Conservation (phyloP, 2,329 filamentous ascomycete genomes). For the Aspergillus bombycis region DNA sequence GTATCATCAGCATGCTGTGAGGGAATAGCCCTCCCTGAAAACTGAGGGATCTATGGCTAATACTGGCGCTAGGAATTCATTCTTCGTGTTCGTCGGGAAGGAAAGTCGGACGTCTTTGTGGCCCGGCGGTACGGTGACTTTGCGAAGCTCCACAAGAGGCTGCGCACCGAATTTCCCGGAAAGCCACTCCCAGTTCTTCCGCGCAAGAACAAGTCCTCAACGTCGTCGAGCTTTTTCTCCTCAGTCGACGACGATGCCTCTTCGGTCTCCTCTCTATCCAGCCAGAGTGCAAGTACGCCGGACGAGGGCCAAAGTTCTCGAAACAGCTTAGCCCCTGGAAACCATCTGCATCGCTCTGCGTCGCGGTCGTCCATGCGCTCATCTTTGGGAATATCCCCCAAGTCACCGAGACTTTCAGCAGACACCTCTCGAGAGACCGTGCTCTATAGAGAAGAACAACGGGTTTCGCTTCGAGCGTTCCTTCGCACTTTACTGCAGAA, state of each 20-base stretch:
- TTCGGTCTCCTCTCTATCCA: slow-evolving; percentile 80
- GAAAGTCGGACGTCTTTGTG: slow-evolving; percentile 75
- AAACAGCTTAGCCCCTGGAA: slow-evolving; percentile 32
- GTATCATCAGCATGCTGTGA: slow-evolving; percentile 86
- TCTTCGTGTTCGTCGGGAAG: slow-evolving; percentile 78
- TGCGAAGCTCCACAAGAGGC: slow-evolving; percentile 71
- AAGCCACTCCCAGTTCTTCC: slow-evolving; percentile 86
- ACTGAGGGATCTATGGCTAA: slow-evolving; percentile 9
- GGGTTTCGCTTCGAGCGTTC: slow-evolving; percentile 88
- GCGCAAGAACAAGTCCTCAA: slow-evolving; percentile 85
- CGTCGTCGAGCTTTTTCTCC: slow-evolving; percentile 62
- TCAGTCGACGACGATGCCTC: slow-evolving; percentile 71
- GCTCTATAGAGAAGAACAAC: slow-evolving; percentile 84
- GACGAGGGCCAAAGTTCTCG: slow-evolving; percentile 41
- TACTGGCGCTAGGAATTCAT: slow-evolving; percentile 73
- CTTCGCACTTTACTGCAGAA: slow-evolving; percentile 85
- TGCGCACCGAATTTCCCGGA: slow-evolving; percentile 85
- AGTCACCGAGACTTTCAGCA: slow-evolving; percentile 39
- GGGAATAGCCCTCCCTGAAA: slow-evolving; percentile 34
- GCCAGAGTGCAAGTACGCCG: slow-evolving; percentile 56
- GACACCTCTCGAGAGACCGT: slow-evolving; percentile 55
- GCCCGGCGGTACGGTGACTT: slow-evolving; percentile 91
- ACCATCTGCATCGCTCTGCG: slow-evolving; percentile 28
- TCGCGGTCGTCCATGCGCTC: slow-evolving; percentile 35
- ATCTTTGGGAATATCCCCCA: slow-evolving; percentile 23